Base-by-base conservation (phyloP, 768 basidiomycete species). In the Trametes maxima region DNA sequence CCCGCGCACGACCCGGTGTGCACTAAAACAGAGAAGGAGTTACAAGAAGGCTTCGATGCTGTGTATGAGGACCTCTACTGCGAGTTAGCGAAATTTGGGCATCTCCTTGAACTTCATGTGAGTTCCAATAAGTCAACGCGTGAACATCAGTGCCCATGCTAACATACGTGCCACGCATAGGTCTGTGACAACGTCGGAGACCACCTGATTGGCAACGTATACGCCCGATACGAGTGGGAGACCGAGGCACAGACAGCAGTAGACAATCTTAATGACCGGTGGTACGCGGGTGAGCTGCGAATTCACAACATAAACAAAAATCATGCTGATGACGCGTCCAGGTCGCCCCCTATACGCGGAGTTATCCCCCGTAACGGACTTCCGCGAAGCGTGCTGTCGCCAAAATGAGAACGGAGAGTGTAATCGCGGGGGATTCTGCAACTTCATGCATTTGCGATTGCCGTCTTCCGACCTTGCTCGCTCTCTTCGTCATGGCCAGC, bases 121-220 rank as follows among this genome's bases (percentile, higher is more conserved):
- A 72, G 88, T 80, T 2, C 55, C 1, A 7, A 40, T 33, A 19
- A 36, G 47, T 17, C 35, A 2, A 16, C 43, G 40, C 44, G 13
- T 44, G 24, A n/a, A n/a, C 25, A 37, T 55, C 44, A 58, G 10
- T 44, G 58, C 33, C 49, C 55, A 21, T 43, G 25, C 28, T 55
- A 13, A 40, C 17, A 5, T 25, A 14, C 3, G 7, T 13, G 47
- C n/a, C 22, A 3, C 0, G 16, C 21, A 21, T 46, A 92, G 90
- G 90, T 99, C 13, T 99, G 96, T 71, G 96, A 99, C 77, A 99
- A 99, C 71, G 95, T 99, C 36, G 97, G 97, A n/a, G 97, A 98
- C 72, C 96, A 99, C 72, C 80, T 98, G 24, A 93, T 96, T 69
- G 95, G 95, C 22, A 97, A 98, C 68, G 96, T 99, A 2, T 99